Evolutionary conservation across 208 protist species (phyloP), one percentile per base, ranked within the genome.

Genomic region (Leptomonas seymouri): DNA sequence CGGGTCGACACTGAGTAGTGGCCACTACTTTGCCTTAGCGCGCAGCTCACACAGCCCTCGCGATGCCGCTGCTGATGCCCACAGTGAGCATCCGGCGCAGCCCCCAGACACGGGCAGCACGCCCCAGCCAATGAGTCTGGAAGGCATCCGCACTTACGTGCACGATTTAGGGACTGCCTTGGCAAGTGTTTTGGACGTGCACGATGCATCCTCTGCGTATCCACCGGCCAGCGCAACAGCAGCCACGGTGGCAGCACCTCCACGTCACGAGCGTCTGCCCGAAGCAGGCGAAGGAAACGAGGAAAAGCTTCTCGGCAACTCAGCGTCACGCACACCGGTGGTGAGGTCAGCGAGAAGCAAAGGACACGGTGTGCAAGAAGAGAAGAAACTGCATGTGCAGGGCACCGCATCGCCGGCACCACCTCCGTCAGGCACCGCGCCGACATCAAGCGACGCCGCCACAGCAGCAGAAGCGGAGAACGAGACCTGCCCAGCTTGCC

Each of bases 11-110:
- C 82, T 80, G 12, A 75, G 62, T 51, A 87, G 80, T 51, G 88
- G 88, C 16, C 84, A 90, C 51, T 93, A 93, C 68, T 93, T 85
- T 54, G 80, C 75, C 9, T 25, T 93, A 18, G 49, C 65, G 7
- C 44, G 34, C 25, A 53, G 28, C 28, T 18, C 46, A 4, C 58
- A 36, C 12, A 31, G 18, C 34, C 44, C 12, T 7, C 14, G 41
- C 23, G 14, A 4, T 9, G 2, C 51, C 15, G 28, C n/a, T 56
- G 27, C 51, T 3, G 23, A 20, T 14, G 9, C 31, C 30, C 42
- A 36, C 23, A 14, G 16, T 1, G 48, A 28, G 15, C 31, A 64
- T 5, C 61, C 25, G 18, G 5, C 14, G 9, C 25, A 62, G 31
- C n/a, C 12, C 12, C 41, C 6, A 0, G n/a, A 25, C 31, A 31